Evolutionary conservation across 2,329 filamentous ascomycete species (phyloP).

Genomic region (Apiospora kogelbergensis): DNA sequence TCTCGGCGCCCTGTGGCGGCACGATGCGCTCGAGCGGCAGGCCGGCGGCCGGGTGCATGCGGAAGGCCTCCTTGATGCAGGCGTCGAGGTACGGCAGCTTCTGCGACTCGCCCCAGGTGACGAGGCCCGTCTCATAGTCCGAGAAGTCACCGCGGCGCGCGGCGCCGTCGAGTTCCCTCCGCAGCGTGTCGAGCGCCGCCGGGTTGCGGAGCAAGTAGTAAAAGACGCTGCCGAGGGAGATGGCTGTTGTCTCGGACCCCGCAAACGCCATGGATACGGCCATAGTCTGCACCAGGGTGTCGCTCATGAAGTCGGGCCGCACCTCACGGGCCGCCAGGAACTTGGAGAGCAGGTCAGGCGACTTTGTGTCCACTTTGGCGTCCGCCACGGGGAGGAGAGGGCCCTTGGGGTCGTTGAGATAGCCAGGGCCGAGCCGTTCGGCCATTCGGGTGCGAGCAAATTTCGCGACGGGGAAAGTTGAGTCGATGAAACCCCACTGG

Average conservation of each 20-base stretch:
- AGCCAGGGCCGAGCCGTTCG: constrained; percentile 57
- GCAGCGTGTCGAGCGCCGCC: constrained; percentile 51
- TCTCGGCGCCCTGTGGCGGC: constrained; percentile 61
- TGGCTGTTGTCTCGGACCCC: constrained; percentile 78
- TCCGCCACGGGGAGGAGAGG: constrained; percentile 35
- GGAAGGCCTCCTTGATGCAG: constrained; percentile 75
- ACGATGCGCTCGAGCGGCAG: constrained; percentile 73
- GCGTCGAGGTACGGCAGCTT: constrained; percentile 75
- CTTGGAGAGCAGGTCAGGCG: constrained; percentile 67
- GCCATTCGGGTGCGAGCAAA: constrained; percentile 69
- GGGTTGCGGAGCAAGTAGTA: constrained; percentile 72
- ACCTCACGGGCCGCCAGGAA: constrained; percentile 68
- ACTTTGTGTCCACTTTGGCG: constrained; percentile 38
- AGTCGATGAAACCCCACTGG: constrained; percentile 65
- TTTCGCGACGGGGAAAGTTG: constrained; percentile 70
- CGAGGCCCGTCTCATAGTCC: constrained; percentile 55
- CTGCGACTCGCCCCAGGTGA: constrained; percentile 70
- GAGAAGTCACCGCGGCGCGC: constrained; percentile 50
- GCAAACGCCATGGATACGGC: constrained; percentile 73
- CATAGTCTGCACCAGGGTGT: constrained; percentile 68
- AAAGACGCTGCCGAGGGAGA: constrained; percentile 69
- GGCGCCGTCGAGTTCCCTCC: constrained; percentile 62
- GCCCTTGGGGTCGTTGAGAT: constrained; percentile 27
- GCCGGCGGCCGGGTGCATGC: constrained; percentile 72
- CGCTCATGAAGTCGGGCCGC: constrained; percentile 70